Percentiles rank a stretch among this genome's conserved stretches.
Evolutionary conservation across 441 rosid genomes (phyloP).

Genomic region (Melastoma candidum): DNA sequence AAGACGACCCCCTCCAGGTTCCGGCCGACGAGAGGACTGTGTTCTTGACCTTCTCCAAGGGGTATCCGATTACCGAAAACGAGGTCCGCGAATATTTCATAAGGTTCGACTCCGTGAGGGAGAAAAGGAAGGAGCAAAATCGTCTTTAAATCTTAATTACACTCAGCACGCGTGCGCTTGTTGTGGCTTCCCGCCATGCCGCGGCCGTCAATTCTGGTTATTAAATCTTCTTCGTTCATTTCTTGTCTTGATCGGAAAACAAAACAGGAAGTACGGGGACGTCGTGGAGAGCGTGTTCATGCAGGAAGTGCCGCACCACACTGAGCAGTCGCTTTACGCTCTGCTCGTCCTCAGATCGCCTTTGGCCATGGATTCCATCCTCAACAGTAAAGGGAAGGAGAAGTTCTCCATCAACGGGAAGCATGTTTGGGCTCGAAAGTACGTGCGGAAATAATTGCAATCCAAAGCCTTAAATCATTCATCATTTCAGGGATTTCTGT

Average conservation of each 20-base stretch:
- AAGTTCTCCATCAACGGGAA: slow-evolving; percentile 65
- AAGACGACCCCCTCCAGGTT: too few relatives aligned
- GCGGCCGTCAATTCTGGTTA: too few relatives aligned
- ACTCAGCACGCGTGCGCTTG: too few relatives aligned
- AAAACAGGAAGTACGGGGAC: slow-evolving; percentile 45
- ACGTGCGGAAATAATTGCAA: slow-evolving; percentile 19
- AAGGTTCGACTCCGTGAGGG: not conserved
- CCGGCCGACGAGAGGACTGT: too few relatives aligned
- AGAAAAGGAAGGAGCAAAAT: too few relatives aligned
- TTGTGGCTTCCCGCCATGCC: too few relatives aligned
- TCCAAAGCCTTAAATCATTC: too few relatives aligned
- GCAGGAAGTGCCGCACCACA: slow-evolving; percentile 32
- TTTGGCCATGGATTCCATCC: slow-evolving; percentile 18
- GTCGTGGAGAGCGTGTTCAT: slow-evolving; percentile 36
- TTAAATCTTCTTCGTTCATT: too few relatives aligned
- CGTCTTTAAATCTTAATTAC: too few relatives aligned
- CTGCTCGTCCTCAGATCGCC: slow-evolving; percentile 34
- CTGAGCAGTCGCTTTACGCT: slow-evolving; percentile 51
- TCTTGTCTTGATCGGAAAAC: too few relatives aligned
- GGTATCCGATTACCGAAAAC: slow-evolving; percentile 5
- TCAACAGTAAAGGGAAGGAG: slow-evolving; percentile 23
- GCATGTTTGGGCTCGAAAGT: slow-evolving; percentile 69
- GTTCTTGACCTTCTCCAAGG: slow-evolving; percentile 8
- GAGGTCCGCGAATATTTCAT: slow-evolving; percentile 7
- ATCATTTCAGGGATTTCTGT: too few relatives aligned